Evolutionary conservation across 1,284 basidiomycete genomes (phyloP), one percentile per base, ranked within the genome.

Genomic region (Agroathelia rolfsii): DNA sequence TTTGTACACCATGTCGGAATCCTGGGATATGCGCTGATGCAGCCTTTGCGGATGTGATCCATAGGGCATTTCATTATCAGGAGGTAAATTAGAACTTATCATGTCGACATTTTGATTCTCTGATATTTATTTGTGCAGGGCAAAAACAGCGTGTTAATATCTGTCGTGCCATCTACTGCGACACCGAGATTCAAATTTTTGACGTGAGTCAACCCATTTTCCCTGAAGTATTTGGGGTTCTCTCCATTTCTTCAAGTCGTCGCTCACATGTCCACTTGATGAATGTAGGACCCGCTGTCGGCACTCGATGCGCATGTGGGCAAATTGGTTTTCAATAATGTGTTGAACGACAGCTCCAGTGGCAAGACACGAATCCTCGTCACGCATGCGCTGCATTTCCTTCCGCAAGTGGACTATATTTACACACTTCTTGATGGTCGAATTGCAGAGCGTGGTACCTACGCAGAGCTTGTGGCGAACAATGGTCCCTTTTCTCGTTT

Each of bases 251-350:
- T 19, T 13, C 14, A 26, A 28, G 9, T 37, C 20, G 13, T 32
- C n/a, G n/a, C n/a, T n/a, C n/a, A n/a, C n/a, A n/a, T n/a, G n/a
- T n/a, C 13, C 26, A 27, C 23, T 12, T 13, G 15, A 24, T n/a
- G n/a, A n/a, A n/a, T 27, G 3, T 21, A 70, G 66, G 87, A 90
- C 47, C 83, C 84, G 6, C 61, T 82, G 5, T 79, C 72, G 5
- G 80, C 82, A 17, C 66, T 88, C 19, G 87, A 86, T 50, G 87
- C 88, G 3, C 87, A 92, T 46, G 88, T 94, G 28, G 88, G 86
- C 25, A 85, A 84, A 51, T 66, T 76, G 4, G 76, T 94, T 16
- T 90, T 94, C 61, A 74, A 82, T 47, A 79, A 92, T 42, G 84
- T 90, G 15, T 67, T 93, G 38, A 72, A 76, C 43, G 68, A 50